Base-by-base conservation (phyloP, 2,329 filamentous ascomycete species). In the Pseudogymnoascus sp. region DNA sequence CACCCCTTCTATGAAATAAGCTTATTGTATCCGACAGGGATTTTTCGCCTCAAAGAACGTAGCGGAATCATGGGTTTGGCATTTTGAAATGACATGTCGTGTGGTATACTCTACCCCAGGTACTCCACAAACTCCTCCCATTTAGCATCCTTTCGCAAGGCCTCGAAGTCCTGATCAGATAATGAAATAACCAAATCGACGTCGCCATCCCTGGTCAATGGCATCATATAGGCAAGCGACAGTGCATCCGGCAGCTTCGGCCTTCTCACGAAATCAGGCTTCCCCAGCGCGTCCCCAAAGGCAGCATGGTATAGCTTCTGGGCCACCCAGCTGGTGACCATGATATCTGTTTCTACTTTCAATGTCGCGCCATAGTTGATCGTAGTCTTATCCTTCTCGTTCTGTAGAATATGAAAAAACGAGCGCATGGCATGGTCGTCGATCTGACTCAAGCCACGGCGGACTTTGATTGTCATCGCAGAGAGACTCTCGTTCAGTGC, bases 211-310 rank as follows among this genome's bases (percentile, higher is more conserved):
- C 57, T 37, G 11, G 35, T 58, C 33, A 37, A 14, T 37, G 57
- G 57, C 57, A 58, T 58, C 35, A 58, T 41, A 18, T 58, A 58
- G 20, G 18, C 37, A n/a, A 58, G 37, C 9, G 35, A 37, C 8
- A 14, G 11, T 9, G 37, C 57, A 30, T 37, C 35, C 25, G 57
- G 37, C 11, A 58, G 14, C 20, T 41, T 37, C 8, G 33, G 35
- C 8, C 57, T 37, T 11, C 57, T 58, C 6, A 58, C 33, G 25
- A 58, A 58, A 41, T 58, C 57, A 12, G 57, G 16, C 9, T 25
- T 30, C 20, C 57, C 57, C 8, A 58, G 57, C 11, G 14, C 33
- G 20, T 41, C 22, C 5, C 57, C 57, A 30, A 58, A 58, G 37
- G 39, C 35, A 8, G 35, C 16, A 8, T 58, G 22, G 18, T 37